Base-by-base conservation (phyloP, 2,329 filamentous ascomycete species). In the Paradendryphiella salina region DNA sequence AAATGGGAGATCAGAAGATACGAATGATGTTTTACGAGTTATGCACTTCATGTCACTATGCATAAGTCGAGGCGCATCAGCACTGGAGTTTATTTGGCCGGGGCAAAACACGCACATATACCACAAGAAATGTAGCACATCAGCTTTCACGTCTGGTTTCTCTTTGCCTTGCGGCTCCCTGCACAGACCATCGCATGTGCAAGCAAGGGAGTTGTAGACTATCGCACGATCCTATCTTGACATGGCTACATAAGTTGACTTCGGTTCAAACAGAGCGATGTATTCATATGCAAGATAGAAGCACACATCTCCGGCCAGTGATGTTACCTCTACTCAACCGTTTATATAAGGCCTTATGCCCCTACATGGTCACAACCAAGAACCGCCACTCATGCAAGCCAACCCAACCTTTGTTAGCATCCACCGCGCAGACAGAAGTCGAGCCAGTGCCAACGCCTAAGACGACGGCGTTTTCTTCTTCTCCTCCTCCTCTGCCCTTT, bases 401-500 rank as follows among this genome's bases (percentile, higher is more conserved):
- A 15, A 31, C 38, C 8, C 14, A 33, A 10, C 21, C 15, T 18
- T 18, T 15, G 5, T 9, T 26, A 26, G 3, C 21, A 26, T 38
- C 15, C 3, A 9, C 4, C 23, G 36, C n/a, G 26, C 11, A 13
- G 26, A 17, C 9, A 18, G 31, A 9, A 15, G 29, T 4, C 15
- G 10, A 11, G 10, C 18, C 29, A 9, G 10, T 1, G 11, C 18
- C 17, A 17, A 2, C 9, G 17, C 7, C 18, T 47, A 51, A 17
- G 26, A 36, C 8, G 26, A n/a, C n/a, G n/a, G n/a, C n/a, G n/a
- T n/a, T n/a, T n/a, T n/a, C n/a, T n/a, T 41, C 32, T 42, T 47
- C 14, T 31, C 40, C 2, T 46, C 47, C 31, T 52, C 49, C 8
- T 20, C 39, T n/a, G 53, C 37, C 39, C 60, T 59, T 36, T 59